These are phyloP conservation scores for Dunaliella salina DNA, from an alignment of 163 green algal genomes.

Conservation along the genomic window DNA sequence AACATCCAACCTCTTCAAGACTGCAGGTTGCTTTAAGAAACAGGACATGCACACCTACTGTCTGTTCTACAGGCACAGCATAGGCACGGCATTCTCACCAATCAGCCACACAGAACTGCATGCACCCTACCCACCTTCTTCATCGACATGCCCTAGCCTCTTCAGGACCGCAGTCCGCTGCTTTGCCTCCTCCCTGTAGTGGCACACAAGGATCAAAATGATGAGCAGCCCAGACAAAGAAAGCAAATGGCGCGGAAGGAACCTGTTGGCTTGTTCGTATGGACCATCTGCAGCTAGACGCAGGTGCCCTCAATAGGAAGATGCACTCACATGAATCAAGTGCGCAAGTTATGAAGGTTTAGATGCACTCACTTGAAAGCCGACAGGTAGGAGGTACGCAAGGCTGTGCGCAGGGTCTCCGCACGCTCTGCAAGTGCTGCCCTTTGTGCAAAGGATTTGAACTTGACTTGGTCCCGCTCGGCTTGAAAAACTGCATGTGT, in stretches of 20 bases:
- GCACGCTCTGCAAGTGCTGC: conserved; percentile 58
- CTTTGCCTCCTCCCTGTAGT: conserved; percentile 53
- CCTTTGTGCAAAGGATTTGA: conserved; percentile 52
- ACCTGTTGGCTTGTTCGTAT: too few relatives aligned
- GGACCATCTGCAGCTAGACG: too few relatives aligned
- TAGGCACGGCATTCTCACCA: too few relatives aligned
- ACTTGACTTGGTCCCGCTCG: conserved; percentile 32
- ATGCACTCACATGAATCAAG: too few relatives aligned
- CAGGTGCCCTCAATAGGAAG: too few relatives aligned
- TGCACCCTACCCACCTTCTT: conserved; percentile 33
- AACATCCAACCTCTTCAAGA: conserved; percentile 54
- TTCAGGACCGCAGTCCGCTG: conserved; percentile 70
- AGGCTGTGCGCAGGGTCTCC: conserved; percentile 53
- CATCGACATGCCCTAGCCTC: conserved; percentile 75
- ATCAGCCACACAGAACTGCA: too few relatives aligned
- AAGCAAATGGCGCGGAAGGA: too few relatives aligned
- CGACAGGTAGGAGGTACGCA: conserved; percentile 61
- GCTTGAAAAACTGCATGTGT: conserved; percentile 36
- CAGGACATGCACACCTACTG: too few relatives aligned
- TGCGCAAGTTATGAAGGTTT: too few relatives aligned
- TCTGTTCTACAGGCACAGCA: too few relatives aligned
- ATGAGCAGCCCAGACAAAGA: too few relatives aligned
- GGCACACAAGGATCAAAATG: background rate
- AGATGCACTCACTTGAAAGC: conserved; percentile 43
- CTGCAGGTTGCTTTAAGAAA: too few relatives aligned